Evolutionary conservation across 192 early-diverging fungal genomes (phyloP).

Genomic region (Coemansia sp.): DNA sequence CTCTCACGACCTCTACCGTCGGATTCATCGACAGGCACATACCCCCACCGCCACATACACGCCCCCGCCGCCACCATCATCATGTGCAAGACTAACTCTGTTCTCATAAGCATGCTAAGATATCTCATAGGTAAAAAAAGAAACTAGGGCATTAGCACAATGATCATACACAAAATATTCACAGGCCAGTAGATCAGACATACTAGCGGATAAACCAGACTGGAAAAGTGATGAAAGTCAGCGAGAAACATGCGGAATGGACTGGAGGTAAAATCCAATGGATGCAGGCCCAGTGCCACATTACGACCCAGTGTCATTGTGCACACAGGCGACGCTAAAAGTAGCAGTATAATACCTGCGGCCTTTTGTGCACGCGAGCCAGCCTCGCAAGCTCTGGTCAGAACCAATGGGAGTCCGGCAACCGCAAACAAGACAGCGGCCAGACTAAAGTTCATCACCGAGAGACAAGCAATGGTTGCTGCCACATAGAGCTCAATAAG

Average conservation of each 20-base stretch:
- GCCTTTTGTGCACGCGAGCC: conserved; percentile 11
- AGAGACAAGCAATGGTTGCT: conserved; percentile 61
- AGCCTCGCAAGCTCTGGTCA: conserved; percentile 51
- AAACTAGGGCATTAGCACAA: conserved; percentile 33
- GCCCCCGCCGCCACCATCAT: background rate
- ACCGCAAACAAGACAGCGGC: conserved; percentile 60
- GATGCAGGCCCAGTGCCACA: conserved; percentile 40
- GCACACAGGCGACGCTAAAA: conserved; percentile 52
- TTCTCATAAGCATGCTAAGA: background rate
- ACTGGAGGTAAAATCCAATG: conserved; percentile 35
- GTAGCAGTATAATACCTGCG: conserved; percentile 26
- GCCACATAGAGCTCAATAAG: conserved; percentile 53
- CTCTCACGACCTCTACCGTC: background rate
- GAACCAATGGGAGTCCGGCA: conserved; percentile 60
- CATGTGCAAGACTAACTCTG: background rate
- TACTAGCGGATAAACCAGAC: conserved; percentile 61
- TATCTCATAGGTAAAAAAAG: background rate
- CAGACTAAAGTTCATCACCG: conserved; percentile 72
- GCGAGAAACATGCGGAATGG: conserved; percentile 56
- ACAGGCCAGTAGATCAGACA: conserved; percentile 75
- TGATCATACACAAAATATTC: conserved; percentile 48
- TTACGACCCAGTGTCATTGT: conserved; percentile 60
- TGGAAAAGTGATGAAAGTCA: conserved; percentile 65
- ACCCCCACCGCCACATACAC: background rate
- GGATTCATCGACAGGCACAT: background rate